Base-by-base conservation (phyloP, 768 basidiomycete genomes). In the Stropharia rugosoannulata region DNA sequence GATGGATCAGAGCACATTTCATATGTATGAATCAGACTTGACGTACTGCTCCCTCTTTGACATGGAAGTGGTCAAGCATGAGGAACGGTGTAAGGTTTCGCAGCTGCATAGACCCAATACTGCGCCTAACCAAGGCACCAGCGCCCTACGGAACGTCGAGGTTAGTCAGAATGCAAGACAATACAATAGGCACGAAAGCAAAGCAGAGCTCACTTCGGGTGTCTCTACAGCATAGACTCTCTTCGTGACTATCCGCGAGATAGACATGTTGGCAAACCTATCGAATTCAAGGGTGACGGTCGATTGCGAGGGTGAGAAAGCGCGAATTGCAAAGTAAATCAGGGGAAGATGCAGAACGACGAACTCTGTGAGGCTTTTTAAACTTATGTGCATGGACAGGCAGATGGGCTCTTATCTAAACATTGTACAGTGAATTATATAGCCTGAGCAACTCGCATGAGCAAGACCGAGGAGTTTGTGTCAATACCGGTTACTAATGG, bases 51-150 rank as follows among this genome's bases (percentile, higher is more conserved):
- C 90, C 89, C 64, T 82, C 69, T 0, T 74, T 70, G 53, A 90
- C 80, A 63, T 86, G 83, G 66, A 93, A 93, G 65, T 95, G 87
- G 66, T 93, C 90, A 10, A 92, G 74, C 89, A 98, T 86, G 51
- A 98, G 78, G 78, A 98, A 98, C 0, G 95, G 95, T 0, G 89
- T 87, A 39, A 97, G 72, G 67, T 95, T 97, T 48, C 86, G 78
- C 37, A 98, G 75, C 43, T 69, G 75, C 70, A 75, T 73, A 3
- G 85, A 80, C 6, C 96, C 96, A 59, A 98, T 97, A 40, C 88
- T 90, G 47, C 96, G 79, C 55, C 94, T 81, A 18, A 98, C 96
- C 49, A 79, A 75, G 15, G 89, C 95, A 5, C 93, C 93, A 2
- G 73, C 88, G 8, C 95, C 93, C 87, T 90, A 55, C 5, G 18